Percentiles rank a stretch among this genome's conserved stretches.
These are phyloP conservation scores for Cryptococcus wingfieldii DNA, from an alignment of 1,284 basidiomycete genomes.

Conservation along the genomic window DNA sequence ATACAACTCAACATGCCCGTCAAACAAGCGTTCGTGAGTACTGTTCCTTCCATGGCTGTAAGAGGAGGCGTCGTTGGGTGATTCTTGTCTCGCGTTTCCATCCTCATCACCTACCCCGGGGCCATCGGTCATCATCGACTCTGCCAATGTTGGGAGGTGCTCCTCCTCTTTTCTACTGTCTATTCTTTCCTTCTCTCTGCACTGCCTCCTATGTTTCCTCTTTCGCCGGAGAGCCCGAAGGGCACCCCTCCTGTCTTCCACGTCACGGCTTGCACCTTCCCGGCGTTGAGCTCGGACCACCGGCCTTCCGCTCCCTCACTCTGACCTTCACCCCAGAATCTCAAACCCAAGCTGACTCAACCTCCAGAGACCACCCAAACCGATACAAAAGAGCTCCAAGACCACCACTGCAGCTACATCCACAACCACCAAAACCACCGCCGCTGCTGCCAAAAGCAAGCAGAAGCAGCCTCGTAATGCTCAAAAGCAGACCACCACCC, in stretches of 20 bases:
- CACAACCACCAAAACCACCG: neutral
- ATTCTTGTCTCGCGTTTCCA: neutral
- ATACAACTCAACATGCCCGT: neutral
- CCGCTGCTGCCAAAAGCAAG: neutral
- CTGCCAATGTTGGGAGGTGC: no score
- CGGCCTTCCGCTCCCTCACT: neutral
- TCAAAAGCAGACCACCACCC: neutral
- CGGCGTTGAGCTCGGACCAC: neutral
- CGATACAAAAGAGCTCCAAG: neutral
- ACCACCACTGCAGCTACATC: neutral
- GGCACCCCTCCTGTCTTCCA: neutral
- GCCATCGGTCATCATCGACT: neutral
- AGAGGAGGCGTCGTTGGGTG: neutral
- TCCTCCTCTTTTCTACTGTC: no score
- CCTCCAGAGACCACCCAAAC: constrained; percentile 6
- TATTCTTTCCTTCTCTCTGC: neutral
- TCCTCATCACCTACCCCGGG: neutral
- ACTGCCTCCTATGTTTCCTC: neutral
- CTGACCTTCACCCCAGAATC: neutral
- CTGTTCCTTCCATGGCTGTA: neutral
- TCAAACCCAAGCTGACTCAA: no score
- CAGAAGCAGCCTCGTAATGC: neutral
- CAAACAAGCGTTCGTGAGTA: constrained; percentile 9
- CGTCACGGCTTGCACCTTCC: neutral
- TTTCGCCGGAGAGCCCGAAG: neutral